Conservation (phyloP, 257 asterid genomes). For the Forsythia viridissima region DNA sequence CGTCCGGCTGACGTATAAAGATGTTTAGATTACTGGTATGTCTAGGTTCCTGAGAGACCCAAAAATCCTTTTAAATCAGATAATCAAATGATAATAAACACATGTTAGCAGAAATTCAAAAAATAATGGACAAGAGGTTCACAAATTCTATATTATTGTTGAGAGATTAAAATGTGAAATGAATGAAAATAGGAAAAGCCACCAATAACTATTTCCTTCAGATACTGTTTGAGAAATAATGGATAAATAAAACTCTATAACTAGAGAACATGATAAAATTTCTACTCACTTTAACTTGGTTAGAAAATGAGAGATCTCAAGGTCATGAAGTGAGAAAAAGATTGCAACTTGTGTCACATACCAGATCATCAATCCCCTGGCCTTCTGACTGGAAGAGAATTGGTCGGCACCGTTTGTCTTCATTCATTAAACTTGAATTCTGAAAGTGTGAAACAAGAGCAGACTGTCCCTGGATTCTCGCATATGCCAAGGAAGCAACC, state of each 20-base stretch:
- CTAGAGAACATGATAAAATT: neutral
- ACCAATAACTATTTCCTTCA: neutral
- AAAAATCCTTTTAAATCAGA: constrained; percentile 19
- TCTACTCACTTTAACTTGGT: neutral
- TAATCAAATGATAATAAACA: neutral
- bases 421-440: constrained; percentile 96
- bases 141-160: constrained; percentile 26
- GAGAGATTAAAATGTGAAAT: neutral
- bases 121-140: neutral
- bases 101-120: neutral
- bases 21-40: constrained; percentile 76
- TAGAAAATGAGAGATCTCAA: neutral
- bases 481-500: constrained; percentile 95
- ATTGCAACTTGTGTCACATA: constrained; percentile 22
- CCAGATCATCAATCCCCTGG: constrained; percentile 67
- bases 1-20: constrained; percentile 83
- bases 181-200: neutral
- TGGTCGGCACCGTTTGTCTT: constrained; percentile 92
- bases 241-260: neutral
- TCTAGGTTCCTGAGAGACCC: constrained; percentile 51
- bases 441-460: constrained; percentile 89
- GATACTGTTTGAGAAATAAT: neutral
- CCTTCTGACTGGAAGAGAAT: constrained; percentile 85
- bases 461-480: constrained; percentile 85
- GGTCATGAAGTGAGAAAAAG: neutral